Percentiles rank a stretch among this genome's conserved stretches.
These are phyloP conservation scores for Neurospora sp. DNA, from an alignment of 495 filamentous ascomycete genomes.

Conservation along the genomic window DNA sequence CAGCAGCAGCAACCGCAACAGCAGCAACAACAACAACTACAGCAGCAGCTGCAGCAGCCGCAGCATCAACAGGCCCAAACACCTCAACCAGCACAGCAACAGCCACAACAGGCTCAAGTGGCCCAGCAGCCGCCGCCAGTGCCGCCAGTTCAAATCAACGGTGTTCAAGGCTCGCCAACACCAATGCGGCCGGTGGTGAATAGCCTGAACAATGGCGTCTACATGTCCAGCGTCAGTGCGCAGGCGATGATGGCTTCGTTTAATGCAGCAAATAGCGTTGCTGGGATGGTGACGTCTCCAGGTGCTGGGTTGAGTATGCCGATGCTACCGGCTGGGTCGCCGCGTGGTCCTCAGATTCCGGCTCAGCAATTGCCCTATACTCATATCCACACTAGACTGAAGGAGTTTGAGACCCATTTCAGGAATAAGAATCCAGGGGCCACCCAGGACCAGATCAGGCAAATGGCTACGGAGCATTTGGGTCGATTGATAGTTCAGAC, in stretches of 20 bases:
- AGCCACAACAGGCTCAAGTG: conserved; percentile 32
- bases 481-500: conserved; percentile 21
- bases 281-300: conserved; percentile 31
- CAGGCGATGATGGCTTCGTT: conserved; percentile 37
- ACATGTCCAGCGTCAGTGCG: conserved; percentile 25
- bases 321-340: conserved; percentile 24
- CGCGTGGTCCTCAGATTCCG: conserved; percentile 23
- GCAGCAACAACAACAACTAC: conserved; percentile 23
- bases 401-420: conserved; percentile 25
- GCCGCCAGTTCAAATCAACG: conserved; percentile 25
- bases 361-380: conserved; percentile 14
- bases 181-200: conserved; percentile 40
- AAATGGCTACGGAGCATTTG: conserved; percentile 51
- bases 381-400: conserved; percentile 13
- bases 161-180: conserved; percentile 27
- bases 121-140: conserved; percentile 22
- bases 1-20: conserved; percentile 16
- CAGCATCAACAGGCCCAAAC: conserved; percentile 28
- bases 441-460: conserved; percentile 47
- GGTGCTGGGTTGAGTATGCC: conserved; percentile 27
- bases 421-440: conserved; percentile 43
- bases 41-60: conserved; percentile 21
- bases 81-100: conserved; percentile 19
- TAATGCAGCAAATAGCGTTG: conserved; percentile 21
- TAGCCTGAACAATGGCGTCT: conserved; percentile 40